Evolutionary conservation across 2,329 filamentous ascomycete genomes (phyloP).

Genomic region (Fusarium guadeloupense): DNA sequence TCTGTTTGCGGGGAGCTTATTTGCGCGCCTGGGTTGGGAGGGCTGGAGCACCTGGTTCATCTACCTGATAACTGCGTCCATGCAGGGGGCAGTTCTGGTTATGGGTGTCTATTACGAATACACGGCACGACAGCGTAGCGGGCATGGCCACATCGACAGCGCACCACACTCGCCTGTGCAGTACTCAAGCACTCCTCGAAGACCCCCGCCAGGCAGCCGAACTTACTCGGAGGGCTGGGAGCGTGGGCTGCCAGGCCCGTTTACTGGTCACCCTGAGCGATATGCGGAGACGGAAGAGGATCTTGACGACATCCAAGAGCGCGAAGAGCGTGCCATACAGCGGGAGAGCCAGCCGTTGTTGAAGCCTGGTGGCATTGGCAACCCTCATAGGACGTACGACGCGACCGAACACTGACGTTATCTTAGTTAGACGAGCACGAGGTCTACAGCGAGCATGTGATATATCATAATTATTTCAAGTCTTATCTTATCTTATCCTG

Average conservation of each 20-base stretch:
- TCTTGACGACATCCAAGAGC: conserved; percentile 59
- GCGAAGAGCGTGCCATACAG: conserved; percentile 61
- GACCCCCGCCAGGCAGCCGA: conserved; percentile 51
- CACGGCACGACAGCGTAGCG: conserved; percentile 50
- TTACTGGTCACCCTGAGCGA: conserved; percentile 61
- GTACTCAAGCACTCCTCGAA: conserved; percentile 42
- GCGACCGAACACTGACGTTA: conserved; percentile 36
- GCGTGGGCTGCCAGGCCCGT: conserved; percentile 60
- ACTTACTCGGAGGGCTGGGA: conserved; percentile 62
- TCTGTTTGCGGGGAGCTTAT: conserved; percentile 87
- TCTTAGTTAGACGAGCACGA: conserved; percentile 1
- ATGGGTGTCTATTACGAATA: conserved; percentile 85
- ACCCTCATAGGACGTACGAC: conserved; percentile 54
- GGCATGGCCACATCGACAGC: conserved; percentile 35
- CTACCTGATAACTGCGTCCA: conserved; percentile 82
- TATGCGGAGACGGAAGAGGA: conserved; percentile 63
- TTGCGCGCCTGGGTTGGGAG: conserved; percentile 76
- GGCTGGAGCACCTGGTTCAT: conserved; percentile 98
- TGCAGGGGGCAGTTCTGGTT: conserved; percentile 82
- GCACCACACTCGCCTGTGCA: conserved; percentile 44
- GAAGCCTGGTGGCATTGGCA: conserved; percentile 60
- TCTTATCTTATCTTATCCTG: conserved; percentile 17
- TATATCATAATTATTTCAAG: conserved; percentile 26
- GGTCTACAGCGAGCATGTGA: conserved; percentile 37
- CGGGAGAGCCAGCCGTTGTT: conserved; percentile 62